Evolutionary conservation across 805 yeast genomes (phyloP).

Genomic region (Yamadazyma phyllophila): DNA sequence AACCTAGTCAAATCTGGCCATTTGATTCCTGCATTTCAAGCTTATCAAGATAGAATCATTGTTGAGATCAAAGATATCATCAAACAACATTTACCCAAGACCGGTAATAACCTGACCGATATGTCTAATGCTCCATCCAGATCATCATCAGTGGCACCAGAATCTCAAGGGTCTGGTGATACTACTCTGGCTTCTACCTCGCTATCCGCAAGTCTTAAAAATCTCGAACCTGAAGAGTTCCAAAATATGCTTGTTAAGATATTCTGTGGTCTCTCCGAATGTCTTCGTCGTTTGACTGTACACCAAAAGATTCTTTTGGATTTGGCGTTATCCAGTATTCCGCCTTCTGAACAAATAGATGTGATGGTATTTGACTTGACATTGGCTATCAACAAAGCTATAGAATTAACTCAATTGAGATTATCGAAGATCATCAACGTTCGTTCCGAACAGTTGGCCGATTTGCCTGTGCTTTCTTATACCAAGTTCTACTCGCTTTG

Average conservation of each 20-base stretch:
- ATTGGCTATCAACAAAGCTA: constrained; percentile 60
- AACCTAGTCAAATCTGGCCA: constrained; percentile 64
- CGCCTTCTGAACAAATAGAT: constrained; percentile 25
- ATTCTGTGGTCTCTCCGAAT: constrained; percentile 65
- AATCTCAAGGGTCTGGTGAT: constrained; percentile 16
- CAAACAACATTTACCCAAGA: constrained; percentile 57
- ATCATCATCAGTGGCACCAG: constrained; percentile 27
- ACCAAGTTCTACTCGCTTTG: constrained; percentile 63
- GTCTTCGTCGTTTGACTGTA: constrained; percentile 65
- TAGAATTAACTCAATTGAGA: constrained; percentile 70
- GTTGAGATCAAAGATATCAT: constrained; percentile 73
- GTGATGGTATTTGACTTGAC: constrained; percentile 68
- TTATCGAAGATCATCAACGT: constrained; percentile 76
- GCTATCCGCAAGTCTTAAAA: constrained; percentile 48
- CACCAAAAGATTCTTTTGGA: constrained; percentile 82
- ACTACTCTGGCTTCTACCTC: constrained; percentile 9
- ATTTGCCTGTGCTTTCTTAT: constrained; percentile 58
- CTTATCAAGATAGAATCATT: constrained; percentile 66
- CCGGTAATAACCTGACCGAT: constrained; percentile 18
- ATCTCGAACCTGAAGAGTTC: constrained; percentile 72
- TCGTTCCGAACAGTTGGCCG: constrained; percentile 67
- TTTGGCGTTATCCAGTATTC: constrained; percentile 46
- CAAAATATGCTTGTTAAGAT: constrained; percentile 63
- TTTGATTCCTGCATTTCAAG: constrained; percentile 56
- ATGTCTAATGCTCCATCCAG: constrained; percentile 27